Evolutionary conservation across 1,284 basidiomycete genomes (phyloP), one percentile per base, ranked within the genome.

Genomic region (Laetiporus sulphureus): DNA sequence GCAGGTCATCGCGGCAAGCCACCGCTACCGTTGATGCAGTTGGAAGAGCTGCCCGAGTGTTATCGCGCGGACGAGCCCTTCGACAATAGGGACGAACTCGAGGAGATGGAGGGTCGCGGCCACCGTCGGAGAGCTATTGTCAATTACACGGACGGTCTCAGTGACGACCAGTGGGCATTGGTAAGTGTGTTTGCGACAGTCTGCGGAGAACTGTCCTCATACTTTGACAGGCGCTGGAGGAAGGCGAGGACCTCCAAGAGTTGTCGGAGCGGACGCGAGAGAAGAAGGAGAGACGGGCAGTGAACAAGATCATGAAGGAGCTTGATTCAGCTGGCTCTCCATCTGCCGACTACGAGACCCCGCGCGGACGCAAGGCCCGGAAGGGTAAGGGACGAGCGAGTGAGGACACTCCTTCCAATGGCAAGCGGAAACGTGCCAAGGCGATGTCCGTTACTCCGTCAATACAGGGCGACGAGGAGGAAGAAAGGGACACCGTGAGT

Each of bases 101-200:
- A 89, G 27, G 71, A 79, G 40, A 54, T 79, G 19, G 85, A 90
- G 56, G 89, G 90, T 35, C 79, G 91, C 47, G 91, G 94, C 32
- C 84, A 91, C 58, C 76, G 95, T 44, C 79, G 80, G 44, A 77
- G 90, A 51, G 86, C 79, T 42, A 76, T 86, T 23, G 91, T 99
- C 42, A 87, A 83, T 59, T 99, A 99, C 62, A 94, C 90, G 49
- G 95, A 98, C 59, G 94, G 93, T 15, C 72, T 98, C 39, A 87
- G 83, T 41, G 94, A 98, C 56, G 93, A 97, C 59, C 87, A 95
- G 54, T 98, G 90, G 86, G 79, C 89, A 27, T 77, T 88, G 72
- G 82, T 83, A 57, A 48, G 71, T 56, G 3, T 21, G 18, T 41
- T 19, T 25, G 46, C 30, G 39, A 21, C 3, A 20, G 44, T 42